Evolutionary conservation across 192 early-diverging fungal species (phyloP).

Genomic region (Glomus cerebriforme): DNA sequence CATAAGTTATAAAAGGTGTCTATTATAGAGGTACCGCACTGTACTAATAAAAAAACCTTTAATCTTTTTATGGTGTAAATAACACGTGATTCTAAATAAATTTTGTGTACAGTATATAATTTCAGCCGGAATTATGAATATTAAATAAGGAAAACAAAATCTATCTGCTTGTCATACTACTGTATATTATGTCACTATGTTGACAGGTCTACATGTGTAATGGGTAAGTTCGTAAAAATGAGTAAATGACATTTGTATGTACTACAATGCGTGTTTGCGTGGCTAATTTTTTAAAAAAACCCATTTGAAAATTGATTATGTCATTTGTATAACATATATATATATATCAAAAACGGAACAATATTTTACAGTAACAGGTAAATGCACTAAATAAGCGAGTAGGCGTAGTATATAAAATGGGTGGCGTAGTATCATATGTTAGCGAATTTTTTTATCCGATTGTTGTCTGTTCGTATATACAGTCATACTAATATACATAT

Average conservation of each 20-base stretch:
- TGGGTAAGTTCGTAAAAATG: background rate
- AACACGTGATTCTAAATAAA: too few relatives aligned
- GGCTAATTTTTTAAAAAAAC: background rate
- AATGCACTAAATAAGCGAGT: background rate
- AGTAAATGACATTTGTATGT: background rate
- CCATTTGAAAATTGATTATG: background rate
- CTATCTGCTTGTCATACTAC: too few relatives aligned
- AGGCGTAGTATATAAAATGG: background rate
- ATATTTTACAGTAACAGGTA: background rate
- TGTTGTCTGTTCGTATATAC: background rate
- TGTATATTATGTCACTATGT: too few relatives aligned
- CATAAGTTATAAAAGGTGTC: too few relatives aligned
- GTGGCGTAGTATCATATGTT: background rate
- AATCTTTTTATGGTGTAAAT: too few relatives aligned
- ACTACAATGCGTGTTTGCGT: background rate
- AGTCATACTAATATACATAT: background rate
- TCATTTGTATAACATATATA: background rate
- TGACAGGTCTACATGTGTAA: background rate
- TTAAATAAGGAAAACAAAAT: too few relatives aligned
- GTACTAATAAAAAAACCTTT: too few relatives aligned
- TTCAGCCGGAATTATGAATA: too few relatives aligned
- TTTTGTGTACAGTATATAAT: too few relatives aligned
- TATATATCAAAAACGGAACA: background rate
- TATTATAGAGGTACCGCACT: too few relatives aligned
- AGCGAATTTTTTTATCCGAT: background rate